Evolutionary conservation across 352 stramenopile genomes (phyloP).

Genomic region (Phytophthora sp.): DNA sequence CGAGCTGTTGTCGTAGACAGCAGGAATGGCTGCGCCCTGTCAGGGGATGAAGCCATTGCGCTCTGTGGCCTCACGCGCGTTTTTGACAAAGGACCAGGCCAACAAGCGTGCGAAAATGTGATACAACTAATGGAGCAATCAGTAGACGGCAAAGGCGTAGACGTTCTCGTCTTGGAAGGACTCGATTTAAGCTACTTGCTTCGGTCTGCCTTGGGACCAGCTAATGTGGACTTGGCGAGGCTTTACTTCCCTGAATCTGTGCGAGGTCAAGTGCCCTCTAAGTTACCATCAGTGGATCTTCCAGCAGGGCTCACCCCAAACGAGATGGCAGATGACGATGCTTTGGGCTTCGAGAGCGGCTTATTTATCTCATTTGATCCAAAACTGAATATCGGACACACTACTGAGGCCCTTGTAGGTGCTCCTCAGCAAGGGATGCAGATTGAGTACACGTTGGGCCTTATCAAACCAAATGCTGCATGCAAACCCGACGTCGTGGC

Average conservation of each 20-base stretch:
- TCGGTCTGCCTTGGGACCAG: slow-evolving; percentile 43
- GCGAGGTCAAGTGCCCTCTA: slow-evolving; percentile 34
- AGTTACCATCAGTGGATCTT: slow-evolving; percentile 26
- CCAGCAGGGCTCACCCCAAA: slow-evolving; percentile 18
- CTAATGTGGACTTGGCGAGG: slow-evolving; percentile 33
- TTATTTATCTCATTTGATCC: slow-evolving; percentile 44
- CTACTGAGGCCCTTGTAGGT: not conserved
- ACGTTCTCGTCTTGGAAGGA: slow-evolving; percentile 49
- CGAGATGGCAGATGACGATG: slow-evolving; percentile 23
- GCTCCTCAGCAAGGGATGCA: slow-evolving; percentile 5
- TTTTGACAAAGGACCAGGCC: not conserved
- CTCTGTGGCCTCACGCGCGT: slow-evolving; percentile 22
- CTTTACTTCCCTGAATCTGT: slow-evolving; percentile 59
- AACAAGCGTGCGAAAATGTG: slow-evolving; percentile 13
- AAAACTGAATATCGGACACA: not conserved
- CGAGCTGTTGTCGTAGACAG: slow-evolving; percentile 34
- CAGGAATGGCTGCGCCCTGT: slow-evolving; percentile 1
- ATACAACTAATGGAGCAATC: slow-evolving; percentile 14
- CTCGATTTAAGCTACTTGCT: slow-evolving; percentile 46
- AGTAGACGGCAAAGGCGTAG: slow-evolving; percentile 17
- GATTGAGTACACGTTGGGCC: slow-evolving; percentile 51
- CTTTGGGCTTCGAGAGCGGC: slow-evolving; percentile 48
- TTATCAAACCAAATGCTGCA: slow-evolving; percentile 72
- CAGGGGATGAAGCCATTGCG: slow-evolving; percentile 15
- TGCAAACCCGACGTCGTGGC: slow-evolving; percentile 28